Conservation (phyloP, 164 flowering plant species). For the Vitis amurensis region DNA sequence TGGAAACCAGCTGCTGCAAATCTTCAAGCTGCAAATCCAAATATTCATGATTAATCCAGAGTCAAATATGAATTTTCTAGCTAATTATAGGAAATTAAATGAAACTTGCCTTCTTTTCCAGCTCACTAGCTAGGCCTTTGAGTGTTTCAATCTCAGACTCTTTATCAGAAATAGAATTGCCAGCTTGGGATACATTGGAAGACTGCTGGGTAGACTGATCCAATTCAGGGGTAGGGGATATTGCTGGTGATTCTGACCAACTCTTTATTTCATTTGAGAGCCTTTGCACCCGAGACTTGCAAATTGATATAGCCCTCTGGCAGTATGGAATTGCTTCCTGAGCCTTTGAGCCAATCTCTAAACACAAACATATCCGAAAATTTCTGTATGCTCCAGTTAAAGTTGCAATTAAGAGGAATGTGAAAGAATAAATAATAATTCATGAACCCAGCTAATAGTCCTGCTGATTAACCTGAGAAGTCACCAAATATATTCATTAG, state of each 20-base stretch:
- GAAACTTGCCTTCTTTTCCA: slow-evolving; percentile 79
- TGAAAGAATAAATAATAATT: not conserved
- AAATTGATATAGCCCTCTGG: slow-evolving; percentile 74
- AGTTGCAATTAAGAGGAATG: slow-evolving; percentile 16
- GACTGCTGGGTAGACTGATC: slow-evolving; percentile 30
- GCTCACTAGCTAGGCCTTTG: slow-evolving; percentile 55
- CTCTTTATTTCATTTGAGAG: slow-evolving; percentile 49
- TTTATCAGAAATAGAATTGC: slow-evolving; percentile 41
- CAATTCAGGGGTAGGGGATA: slow-evolving; percentile 23
- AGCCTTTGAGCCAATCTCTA: slow-evolving; percentile 77
- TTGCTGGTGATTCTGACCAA: slow-evolving; percentile 24
- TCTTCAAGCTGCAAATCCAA: slow-evolving; percentile 81
- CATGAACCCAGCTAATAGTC: not conserved
- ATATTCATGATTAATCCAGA: not conserved
- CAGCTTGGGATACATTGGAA: slow-evolving; percentile 30
- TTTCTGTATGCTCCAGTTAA: slow-evolving; percentile 62
- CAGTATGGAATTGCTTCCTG: slow-evolving; percentile 85
- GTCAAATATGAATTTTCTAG: not conserved
- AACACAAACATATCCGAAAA: slow-evolving; percentile 80
- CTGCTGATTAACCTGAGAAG: not conserved
- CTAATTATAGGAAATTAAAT: not conserved
- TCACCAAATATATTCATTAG: not conserved
- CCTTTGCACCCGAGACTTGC: slow-evolving; percentile 62
- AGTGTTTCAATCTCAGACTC: slow-evolving; percentile 77
- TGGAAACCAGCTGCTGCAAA: slow-evolving; percentile 61